phyloP scores from a whole-genome alignment of 495 filamentous ascomycete species.

The Chaetomidium leptoderma region DNA sequence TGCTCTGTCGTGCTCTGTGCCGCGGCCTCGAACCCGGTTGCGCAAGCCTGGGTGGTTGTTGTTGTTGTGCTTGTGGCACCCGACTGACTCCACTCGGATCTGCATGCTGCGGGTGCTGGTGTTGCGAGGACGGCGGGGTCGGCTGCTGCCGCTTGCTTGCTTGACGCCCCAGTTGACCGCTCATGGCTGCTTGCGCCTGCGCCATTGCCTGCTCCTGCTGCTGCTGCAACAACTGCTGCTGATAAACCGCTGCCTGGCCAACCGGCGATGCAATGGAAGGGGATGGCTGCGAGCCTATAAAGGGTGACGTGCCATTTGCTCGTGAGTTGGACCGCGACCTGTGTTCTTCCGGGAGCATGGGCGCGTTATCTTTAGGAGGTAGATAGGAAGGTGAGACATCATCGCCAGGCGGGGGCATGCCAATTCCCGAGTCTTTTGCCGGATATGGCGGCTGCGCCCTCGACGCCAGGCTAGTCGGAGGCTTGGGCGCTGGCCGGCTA shows the following conservation, averaged over 20 bases:
- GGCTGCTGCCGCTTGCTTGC: conserved; percentile 60
- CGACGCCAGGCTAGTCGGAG: conserved; percentile 50
- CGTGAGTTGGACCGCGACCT: conserved; percentile 53
- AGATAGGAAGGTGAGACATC: conserved; percentile 46
- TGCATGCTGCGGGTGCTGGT: conserved; percentile 46
- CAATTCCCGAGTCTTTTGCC: conserved; percentile 52
- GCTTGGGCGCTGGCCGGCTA: conserved; percentile 62
- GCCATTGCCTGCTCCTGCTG: conserved; percentile 73
- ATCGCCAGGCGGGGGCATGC: conserved; percentile 50
- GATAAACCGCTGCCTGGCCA: conserved; percentile 51
- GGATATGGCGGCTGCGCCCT: conserved; percentile 45
- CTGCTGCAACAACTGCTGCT: conserved; percentile 65
- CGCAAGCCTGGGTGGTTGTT: conserved; percentile 27
- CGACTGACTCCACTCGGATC: conserved; percentile 49
- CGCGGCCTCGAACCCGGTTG: conserved; percentile 60
- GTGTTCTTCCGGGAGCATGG: conserved; percentile 53
- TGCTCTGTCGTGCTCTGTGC: conserved; percentile 68
- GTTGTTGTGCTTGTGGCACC: conserved; percentile 29
- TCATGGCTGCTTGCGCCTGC: conserved; percentile 61
- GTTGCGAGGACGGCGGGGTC: conserved; percentile 53
- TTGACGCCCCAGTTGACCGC: conserved; percentile 54
- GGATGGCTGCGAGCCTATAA: conserved; percentile 33
- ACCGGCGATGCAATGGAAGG: conserved; percentile 28
- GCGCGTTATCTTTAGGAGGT: conserved; percentile 44
- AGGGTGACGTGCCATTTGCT: conserved; percentile 46